phyloP scores from a whole-genome alignment of 352 stramenopile species.

The Globisporangium polare region DNA sequence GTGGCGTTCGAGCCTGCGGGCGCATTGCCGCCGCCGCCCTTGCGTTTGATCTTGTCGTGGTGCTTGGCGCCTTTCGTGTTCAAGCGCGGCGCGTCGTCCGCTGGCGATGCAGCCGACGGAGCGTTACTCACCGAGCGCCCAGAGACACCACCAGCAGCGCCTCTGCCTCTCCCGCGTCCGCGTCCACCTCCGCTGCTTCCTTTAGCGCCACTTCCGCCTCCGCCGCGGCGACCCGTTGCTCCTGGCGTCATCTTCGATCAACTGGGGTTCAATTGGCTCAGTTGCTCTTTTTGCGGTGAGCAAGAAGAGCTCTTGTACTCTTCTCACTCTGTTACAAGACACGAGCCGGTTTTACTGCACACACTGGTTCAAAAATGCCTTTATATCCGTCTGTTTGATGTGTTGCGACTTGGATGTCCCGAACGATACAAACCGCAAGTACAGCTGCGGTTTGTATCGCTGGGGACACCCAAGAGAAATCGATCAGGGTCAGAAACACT shows the following conservation, averaged over 20 bases:
- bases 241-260: neutral
- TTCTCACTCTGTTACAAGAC: no score
- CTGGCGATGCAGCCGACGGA: neutral
- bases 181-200: neutral
- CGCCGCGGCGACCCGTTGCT: neutral
- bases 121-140: neutral
- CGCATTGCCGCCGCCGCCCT: constrained; percentile 15
- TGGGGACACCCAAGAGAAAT: no score
- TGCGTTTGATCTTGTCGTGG: constrained; percentile 23
- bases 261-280: neutral
- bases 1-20: neutral
- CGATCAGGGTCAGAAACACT: no score
- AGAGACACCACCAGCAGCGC: constrained; percentile 3
- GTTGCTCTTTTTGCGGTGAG: neutral
- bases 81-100: neutral
- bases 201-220: constrained; percentile 1
- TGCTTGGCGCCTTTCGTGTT: constrained; percentile 9
- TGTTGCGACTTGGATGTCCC: no score
- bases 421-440: no score
- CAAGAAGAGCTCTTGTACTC: neutral
- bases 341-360: no score
- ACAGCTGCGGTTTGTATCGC: no score
- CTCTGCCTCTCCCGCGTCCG: constrained; percentile 4
- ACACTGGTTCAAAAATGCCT: no score
- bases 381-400: no score